Evolutionary conservation across 2,329 filamentous ascomycete species (phyloP).

Genomic region (Nannizziopsis barbatae): DNA sequence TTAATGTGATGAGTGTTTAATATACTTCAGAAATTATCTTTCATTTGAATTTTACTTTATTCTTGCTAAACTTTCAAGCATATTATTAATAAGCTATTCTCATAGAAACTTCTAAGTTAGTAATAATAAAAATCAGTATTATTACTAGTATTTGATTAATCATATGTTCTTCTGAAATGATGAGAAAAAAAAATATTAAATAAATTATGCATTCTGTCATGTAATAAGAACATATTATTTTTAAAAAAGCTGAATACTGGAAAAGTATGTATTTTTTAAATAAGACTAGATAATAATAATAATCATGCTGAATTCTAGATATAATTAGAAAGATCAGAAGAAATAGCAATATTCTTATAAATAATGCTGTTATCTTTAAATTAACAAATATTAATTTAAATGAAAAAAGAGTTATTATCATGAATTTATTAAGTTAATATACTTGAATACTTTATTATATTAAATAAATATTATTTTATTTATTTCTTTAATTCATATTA

Average conservation of each 20-base stretch:
- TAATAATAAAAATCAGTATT: slow-evolving; percentile 59
- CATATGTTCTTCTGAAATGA: slow-evolving; percentile 54
- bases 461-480: slow-evolving; percentile 39
- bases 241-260: slow-evolving; percentile 56
- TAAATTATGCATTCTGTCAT: slow-evolving; percentile 80
- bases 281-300: slow-evolving; percentile 57
- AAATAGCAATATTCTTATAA: slow-evolving; percentile 45
- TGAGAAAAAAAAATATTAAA: slow-evolving; percentile 57
- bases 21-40: slow-evolving; percentile 57
- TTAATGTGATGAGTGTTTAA: slow-evolving; percentile 22
- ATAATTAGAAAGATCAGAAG: slow-evolving; percentile 56
- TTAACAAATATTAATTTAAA: slow-evolving; percentile 19
- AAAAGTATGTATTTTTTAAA: slow-evolving; percentile 78
- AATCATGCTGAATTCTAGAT: slow-evolving; percentile 62
- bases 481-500: slow-evolving; percentile 75
- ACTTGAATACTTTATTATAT: not conserved
- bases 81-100: slow-evolving; percentile 71
- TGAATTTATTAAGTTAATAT: not conserved
- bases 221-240: slow-evolving; percentile 78
- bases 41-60: slow-evolving; percentile 53
- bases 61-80: slow-evolving; percentile 57
- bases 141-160: slow-evolving; percentile 64
- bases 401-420: slow-evolving; percentile 11
- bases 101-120: slow-evolving; percentile 75
- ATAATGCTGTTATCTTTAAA: slow-evolving; percentile 32